Conservation (phyloP, 78 protist species). For the Cavenderia fasciculata region DNA sequence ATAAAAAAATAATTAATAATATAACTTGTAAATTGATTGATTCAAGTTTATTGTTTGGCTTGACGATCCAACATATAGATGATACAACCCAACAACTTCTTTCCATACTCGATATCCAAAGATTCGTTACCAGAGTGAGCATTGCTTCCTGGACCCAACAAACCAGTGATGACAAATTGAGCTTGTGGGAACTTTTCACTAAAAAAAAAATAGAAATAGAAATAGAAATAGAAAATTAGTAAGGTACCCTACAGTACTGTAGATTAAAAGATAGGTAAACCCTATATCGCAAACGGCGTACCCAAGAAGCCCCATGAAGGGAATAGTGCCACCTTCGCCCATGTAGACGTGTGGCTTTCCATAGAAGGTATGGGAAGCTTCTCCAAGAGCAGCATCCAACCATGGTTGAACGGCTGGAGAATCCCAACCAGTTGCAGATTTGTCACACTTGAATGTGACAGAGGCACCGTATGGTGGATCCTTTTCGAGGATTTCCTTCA, state of each 20-base stretch:
- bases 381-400: constrained; percentile 48
- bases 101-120: constrained; percentile 81
- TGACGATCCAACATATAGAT: constrained; percentile 79
- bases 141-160: constrained; percentile 87
- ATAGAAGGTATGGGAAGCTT: constrained; percentile 77
- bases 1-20: too few relatives aligned
- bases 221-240: too few relatives aligned
- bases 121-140: constrained; percentile 92
- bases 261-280: too few relatives aligned
- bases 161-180: constrained; percentile 89
- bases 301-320: constrained; percentile 94
- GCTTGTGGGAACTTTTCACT: constrained; percentile 88
- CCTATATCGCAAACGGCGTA: too few relatives aligned
- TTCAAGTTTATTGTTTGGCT: constrained; percentile 2
- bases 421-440: constrained; percentile 84
- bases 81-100: constrained; percentile 65
- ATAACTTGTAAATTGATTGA: too few relatives aligned
- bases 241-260: too few relatives aligned
- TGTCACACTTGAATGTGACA: constrained; percentile 75
- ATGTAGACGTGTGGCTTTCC: constrained; percentile 58
- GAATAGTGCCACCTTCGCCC: constrained; percentile 91
- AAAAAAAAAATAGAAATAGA: too few relatives aligned
- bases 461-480: constrained; percentile 92
- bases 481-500: constrained; percentile 70
- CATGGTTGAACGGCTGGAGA: constrained; percentile 78